Percentiles rank a stretch among this genome's conserved stretches.
Evolutionary conservation across 805 yeast species (phyloP).

Genomic region (Suhomyces sp.): DNA sequence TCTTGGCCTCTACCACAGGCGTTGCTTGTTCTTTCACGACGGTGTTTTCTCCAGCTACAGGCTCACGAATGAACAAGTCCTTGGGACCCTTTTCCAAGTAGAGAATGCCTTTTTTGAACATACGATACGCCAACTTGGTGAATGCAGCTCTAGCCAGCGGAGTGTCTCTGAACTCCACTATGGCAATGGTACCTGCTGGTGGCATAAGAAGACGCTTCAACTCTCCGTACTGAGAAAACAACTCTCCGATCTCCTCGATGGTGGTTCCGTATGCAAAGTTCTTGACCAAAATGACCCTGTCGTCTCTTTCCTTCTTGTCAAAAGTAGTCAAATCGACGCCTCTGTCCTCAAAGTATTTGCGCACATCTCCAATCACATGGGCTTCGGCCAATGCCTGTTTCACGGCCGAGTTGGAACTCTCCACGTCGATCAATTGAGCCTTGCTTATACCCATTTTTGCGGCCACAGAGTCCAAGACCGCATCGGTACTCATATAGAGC

Average conservation of each 20-base stretch:
- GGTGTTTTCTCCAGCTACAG: slow-evolving; percentile 33
- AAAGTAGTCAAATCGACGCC: slow-evolving; percentile 84
- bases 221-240: slow-evolving; percentile 79
- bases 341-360: slow-evolving; percentile 78
- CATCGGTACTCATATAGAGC: slow-evolving; percentile 83
- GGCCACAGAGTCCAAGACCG: slow-evolving; percentile 89
- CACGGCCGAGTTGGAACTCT: slow-evolving; percentile 83
- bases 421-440: slow-evolving; percentile 82
- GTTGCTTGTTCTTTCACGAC: slow-evolving; percentile 20
- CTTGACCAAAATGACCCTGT: slow-evolving; percentile 75
- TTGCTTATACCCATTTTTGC: slow-evolving; percentile 77
- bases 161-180: slow-evolving; percentile 80
- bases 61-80: slow-evolving; percentile 65
- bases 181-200: slow-evolving; percentile 94
- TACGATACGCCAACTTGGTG: slow-evolving; percentile 77
- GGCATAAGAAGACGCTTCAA: slow-evolving; percentile 84
- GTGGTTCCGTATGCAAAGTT: slow-evolving; percentile 90
- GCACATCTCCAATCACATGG: slow-evolving; percentile 87
- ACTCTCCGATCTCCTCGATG: slow-evolving; percentile 72
- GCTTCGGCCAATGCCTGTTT: slow-evolving; percentile 98
- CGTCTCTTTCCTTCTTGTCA: slow-evolving; percentile 66
- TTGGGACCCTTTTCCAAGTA: slow-evolving; percentile 94
- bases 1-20: slow-evolving; percentile 43
- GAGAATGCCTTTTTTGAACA: slow-evolving; percentile 82
- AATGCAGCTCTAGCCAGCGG: slow-evolving; percentile 89